phyloP scores from a whole-genome alignment of 139 green algal species.

The Edaphochlamys debaryana region DNA sequence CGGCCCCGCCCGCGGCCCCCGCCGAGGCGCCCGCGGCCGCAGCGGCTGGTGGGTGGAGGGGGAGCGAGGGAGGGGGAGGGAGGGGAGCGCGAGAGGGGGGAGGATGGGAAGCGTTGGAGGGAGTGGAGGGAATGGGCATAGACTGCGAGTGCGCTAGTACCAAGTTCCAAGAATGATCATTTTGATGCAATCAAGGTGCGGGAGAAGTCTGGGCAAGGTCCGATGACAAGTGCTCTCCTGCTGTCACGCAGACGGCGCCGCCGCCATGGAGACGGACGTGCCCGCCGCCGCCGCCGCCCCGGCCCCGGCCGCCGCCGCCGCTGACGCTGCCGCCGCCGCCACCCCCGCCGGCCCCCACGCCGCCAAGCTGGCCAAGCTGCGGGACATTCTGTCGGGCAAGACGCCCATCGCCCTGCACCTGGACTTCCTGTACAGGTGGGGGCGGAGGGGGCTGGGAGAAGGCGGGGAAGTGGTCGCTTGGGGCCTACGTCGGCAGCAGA shows the following conservation, averaged over 20 bases:
- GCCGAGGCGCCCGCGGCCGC: conserved; percentile 4
- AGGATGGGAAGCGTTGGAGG: neutral
- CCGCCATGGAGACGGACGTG: conserved; percentile 50
- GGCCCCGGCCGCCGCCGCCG: conserved; percentile 21
- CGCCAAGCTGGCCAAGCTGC: conserved; percentile 60
- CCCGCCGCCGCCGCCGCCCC: conserved; percentile 16
- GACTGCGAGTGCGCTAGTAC: too few species aligned
- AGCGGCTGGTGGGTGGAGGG: neutral
- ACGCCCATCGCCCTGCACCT: conserved; percentile 90
- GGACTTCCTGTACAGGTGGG: conserved; percentile 92
- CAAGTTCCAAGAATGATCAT: too few species aligned
- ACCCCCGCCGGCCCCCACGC: conserved; percentile 24
- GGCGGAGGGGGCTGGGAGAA: neutral
- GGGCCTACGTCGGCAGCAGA: too few species aligned
- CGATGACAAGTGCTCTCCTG: too few species aligned
- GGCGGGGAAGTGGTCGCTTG: too few species aligned
- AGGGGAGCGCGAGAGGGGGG: neutral
- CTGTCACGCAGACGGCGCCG: conserved; percentile 39
- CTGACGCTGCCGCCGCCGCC: neutral
- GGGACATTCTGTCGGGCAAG: conserved; percentile 86
- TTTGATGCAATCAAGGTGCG: too few species aligned
- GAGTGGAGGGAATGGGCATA: neutral
- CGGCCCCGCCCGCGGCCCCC: neutral
- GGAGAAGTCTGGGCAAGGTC: too few species aligned
- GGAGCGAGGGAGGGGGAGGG: neutral